phyloP scores from a whole-genome alignment of 257 asterid species.

The Voacanga thouarsii region DNA sequence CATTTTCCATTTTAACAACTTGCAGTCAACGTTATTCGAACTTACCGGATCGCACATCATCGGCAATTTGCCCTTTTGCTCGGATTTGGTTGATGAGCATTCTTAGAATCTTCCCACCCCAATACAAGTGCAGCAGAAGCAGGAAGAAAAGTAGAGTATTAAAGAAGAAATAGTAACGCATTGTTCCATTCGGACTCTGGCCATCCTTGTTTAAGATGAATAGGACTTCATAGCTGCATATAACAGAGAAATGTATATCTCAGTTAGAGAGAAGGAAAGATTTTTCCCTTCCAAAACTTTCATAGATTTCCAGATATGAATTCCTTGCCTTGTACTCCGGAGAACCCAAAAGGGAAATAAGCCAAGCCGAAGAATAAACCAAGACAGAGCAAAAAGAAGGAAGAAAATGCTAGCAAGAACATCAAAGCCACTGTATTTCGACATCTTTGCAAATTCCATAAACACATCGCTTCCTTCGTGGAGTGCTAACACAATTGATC shows the following conservation, averaged over 20 bases:
- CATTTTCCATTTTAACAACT: background rate
- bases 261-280: background rate
- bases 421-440: slow-evolving; percentile 28
- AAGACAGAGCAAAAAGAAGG: slow-evolving; percentile 21
- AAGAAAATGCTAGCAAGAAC: slow-evolving; percentile 27
- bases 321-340: slow-evolving; percentile 30
- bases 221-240: slow-evolving; percentile 27
- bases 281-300: background rate
- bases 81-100: slow-evolving; percentile 26
- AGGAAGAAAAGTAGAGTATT: slow-evolving; percentile 28
- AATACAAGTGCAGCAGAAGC: slow-evolving; percentile 28
- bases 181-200: background rate
- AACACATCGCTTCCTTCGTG: slow-evolving; percentile 42
- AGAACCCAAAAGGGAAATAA: slow-evolving; percentile 33
- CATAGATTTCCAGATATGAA: background rate
- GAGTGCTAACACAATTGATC: slow-evolving; percentile 32
- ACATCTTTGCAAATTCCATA: slow-evolving; percentile 37
- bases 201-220: slow-evolving; percentile 9
- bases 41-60: slow-evolving; percentile 41
- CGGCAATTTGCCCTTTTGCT: slow-evolving; percentile 24
- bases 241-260: background rate
- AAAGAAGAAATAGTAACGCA: slow-evolving; percentile 18
- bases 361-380: slow-evolving; percentile 26
- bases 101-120: slow-evolving; percentile 23
- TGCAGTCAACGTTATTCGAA: background rate